These are phyloP conservation scores for Fusarium torulosum DNA, from an alignment of 2,329 filamentous ascomycete genomes.

Conservation along the genomic window DNA sequence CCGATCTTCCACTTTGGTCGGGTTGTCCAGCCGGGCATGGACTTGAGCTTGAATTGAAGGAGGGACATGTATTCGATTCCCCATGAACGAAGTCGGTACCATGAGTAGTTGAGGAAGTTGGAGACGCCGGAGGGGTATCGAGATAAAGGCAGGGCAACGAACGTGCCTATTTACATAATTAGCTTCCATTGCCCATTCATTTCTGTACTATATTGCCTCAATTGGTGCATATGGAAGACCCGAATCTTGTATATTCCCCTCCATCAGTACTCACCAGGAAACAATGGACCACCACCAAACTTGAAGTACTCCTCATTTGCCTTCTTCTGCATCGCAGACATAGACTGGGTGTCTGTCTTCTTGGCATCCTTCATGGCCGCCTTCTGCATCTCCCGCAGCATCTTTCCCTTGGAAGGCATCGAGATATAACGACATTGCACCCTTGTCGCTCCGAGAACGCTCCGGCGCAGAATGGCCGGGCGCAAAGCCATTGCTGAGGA, in stretches of 20 bases:
- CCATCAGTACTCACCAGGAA: constrained; percentile 49
- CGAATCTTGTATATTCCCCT: background rate
- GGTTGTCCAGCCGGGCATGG: constrained; percentile 59
- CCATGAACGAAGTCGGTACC: constrained; percentile 54
- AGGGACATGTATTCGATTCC: constrained; percentile 52
- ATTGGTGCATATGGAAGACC: constrained; percentile 1
- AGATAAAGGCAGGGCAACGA: constrained; percentile 59
- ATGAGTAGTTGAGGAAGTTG: constrained; percentile 54
- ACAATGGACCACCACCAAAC: constrained; percentile 52
- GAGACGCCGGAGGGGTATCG: constrained; percentile 49
- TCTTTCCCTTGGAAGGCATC: constrained; percentile 43
- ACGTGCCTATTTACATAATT: constrained; percentile 57
- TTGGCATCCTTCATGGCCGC: constrained; percentile 38
- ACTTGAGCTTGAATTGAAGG: constrained; percentile 58
- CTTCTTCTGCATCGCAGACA: constrained; percentile 50
- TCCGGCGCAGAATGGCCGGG: constrained; percentile 37
- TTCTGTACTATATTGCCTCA: background rate
- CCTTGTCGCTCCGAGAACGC: constrained; percentile 37
- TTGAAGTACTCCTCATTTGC: constrained; percentile 53
- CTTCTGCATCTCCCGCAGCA: constrained; percentile 50
- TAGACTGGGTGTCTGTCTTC: constrained; percentile 48
- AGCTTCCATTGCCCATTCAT: background rate
- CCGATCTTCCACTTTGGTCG: constrained; percentile 60
- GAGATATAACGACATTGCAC: constrained; percentile 47
- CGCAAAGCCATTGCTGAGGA: constrained; percentile 41